Evolutionary conservation across 2,329 filamentous ascomycete genomes (phyloP).

Genomic region (Metarhizium album): DNA sequence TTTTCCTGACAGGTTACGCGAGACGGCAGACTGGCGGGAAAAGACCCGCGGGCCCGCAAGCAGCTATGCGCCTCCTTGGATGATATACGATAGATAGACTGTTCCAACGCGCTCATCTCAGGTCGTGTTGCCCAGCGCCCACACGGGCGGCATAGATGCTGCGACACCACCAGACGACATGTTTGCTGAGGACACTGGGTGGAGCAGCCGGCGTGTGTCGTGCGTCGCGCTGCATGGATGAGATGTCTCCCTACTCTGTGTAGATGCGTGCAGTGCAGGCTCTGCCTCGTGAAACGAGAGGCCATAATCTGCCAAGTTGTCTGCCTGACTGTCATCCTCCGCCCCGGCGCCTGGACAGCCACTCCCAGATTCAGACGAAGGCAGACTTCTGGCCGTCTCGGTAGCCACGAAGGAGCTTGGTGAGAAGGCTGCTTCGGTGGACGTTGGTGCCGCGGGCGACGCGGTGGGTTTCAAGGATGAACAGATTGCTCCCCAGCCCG

Average conservation of each 20-base stretch:
- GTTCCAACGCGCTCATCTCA: no score
- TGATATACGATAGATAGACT: no score
- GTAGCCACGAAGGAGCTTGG: neutral
- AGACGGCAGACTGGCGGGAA: neutral
- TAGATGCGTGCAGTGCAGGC: no score
- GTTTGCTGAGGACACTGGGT: no score
- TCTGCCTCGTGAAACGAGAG: no score
- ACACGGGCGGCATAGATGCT: neutral
- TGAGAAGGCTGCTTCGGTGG: neutral
- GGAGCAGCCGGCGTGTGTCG: no score
- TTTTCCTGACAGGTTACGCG: neutral
- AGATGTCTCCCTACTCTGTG: no score
- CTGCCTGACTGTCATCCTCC: neutral
- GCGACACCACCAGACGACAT: neutral
- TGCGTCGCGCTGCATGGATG: no score
- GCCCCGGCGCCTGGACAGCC: neutral
- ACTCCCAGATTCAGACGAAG: neutral
- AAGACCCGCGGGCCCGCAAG: no score
- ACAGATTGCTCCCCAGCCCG: neutral
- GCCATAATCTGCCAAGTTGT: no score
- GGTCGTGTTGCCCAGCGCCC: neutral
- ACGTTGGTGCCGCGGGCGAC: neutral
- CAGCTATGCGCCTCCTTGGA: no score
- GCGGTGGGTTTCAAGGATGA: conserved; percentile 1
- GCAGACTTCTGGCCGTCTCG: no score